These are phyloP conservation scores for Periglandula ipomoeae DNA, from an alignment of 2,329 filamentous ascomycete genomes.

Conservation along the genomic window DNA sequence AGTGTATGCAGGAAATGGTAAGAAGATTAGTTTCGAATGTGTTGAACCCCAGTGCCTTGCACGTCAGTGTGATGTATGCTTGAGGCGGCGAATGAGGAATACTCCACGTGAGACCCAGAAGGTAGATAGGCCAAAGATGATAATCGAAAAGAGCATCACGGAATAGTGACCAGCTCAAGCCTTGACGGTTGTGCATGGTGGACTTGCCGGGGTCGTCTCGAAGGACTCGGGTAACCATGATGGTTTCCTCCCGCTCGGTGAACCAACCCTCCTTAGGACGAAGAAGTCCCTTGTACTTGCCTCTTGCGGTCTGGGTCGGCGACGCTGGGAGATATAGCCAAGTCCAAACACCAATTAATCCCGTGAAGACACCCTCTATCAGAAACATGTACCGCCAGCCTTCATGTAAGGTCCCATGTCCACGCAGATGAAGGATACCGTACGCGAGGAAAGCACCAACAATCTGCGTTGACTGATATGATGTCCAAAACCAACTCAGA, in stretches of 20 bases:
- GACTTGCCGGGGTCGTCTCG: slow-evolving; percentile 45
- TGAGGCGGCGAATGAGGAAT: slow-evolving; percentile 37
- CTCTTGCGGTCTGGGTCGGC: slow-evolving; percentile 7
- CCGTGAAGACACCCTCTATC: slow-evolving; percentile 5
- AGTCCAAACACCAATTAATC: slow-evolving; percentile 8
- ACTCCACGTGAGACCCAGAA: slow-evolving; percentile 36
- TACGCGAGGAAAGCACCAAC: slow-evolving; percentile 18
- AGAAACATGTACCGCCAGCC: slow-evolving; percentile 8
- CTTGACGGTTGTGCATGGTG: slow-evolving; percentile 49
- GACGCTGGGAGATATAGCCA: slow-evolving; percentile 7
- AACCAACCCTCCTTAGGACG: slow-evolving; percentile 41
- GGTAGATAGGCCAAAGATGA: slow-evolving; percentile 46
- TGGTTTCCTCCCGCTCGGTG: slow-evolving; percentile 41
- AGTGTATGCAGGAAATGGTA: slow-evolving; percentile 39
- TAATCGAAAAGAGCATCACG: slow-evolving; percentile 43
- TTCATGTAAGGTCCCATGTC: slow-evolving; percentile 4
- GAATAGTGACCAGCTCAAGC: slow-evolving; percentile 36
- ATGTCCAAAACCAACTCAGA: slow-evolving; percentile 23
- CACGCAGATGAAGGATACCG: slow-evolving; percentile 16
- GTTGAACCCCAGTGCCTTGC: slow-evolving; percentile 36
- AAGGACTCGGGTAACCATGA: slow-evolving; percentile 47
- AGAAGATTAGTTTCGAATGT: slow-evolving; percentile 43
- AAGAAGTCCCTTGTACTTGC: slow-evolving; percentile 9
- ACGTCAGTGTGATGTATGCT: slow-evolving; percentile 44
- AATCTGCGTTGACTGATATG: slow-evolving; percentile 17